Conservation (phyloP, 2,329 filamentous ascomycete genomes). For the Sordariomycetes sp. region DNA sequence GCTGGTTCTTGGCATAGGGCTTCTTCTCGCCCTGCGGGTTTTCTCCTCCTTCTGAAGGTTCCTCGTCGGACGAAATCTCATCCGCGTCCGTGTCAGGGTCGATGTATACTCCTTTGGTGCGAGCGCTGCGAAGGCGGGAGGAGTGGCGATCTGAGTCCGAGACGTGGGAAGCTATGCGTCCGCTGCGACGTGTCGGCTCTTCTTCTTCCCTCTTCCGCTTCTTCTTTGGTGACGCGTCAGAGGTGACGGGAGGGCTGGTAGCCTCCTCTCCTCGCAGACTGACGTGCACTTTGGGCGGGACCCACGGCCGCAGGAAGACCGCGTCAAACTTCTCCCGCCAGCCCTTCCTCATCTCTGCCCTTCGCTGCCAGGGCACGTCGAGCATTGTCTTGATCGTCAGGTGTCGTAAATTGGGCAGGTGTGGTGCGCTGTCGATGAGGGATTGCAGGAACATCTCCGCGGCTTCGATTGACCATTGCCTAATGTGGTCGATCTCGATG, state of each 20-base stretch:
- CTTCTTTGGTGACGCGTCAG: constrained; percentile 5
- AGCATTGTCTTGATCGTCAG: constrained; percentile 71
- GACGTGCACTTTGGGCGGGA: constrained; percentile 24
- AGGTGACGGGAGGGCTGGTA: constrained; percentile 1
- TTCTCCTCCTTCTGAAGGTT: constrained; percentile 5
- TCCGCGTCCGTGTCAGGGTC: constrained; percentile 37
- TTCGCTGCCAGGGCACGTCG: constrained; percentile 71
- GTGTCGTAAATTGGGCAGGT: constrained; percentile 57
- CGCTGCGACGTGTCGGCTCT: constrained; percentile 25
- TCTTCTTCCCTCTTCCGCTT: constrained; percentile 10
- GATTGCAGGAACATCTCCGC: constrained; percentile 74
- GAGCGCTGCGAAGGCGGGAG: constrained; percentile 3
- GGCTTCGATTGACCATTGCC: constrained; percentile 60
- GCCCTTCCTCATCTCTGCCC: constrained; percentile 67
- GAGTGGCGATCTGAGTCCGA: constrained; percentile 12
- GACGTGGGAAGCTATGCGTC: constrained; percentile 20
- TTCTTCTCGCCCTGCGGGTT: constrained; percentile 5
- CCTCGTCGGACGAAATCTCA: constrained; percentile 15
- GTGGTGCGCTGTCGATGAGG: constrained; percentile 60
- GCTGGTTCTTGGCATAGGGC: background rate
- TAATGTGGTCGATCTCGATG: constrained; percentile 68
- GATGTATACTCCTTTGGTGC: constrained; percentile 18
- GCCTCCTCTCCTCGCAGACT: constrained; percentile 10
- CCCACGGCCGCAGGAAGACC: constrained; percentile 49
- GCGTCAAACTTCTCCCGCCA: constrained; percentile 65